These are phyloP conservation scores for Solanum chiquidenum DNA, from an alignment of 257 asterid species.

Conservation along the genomic window DNA sequence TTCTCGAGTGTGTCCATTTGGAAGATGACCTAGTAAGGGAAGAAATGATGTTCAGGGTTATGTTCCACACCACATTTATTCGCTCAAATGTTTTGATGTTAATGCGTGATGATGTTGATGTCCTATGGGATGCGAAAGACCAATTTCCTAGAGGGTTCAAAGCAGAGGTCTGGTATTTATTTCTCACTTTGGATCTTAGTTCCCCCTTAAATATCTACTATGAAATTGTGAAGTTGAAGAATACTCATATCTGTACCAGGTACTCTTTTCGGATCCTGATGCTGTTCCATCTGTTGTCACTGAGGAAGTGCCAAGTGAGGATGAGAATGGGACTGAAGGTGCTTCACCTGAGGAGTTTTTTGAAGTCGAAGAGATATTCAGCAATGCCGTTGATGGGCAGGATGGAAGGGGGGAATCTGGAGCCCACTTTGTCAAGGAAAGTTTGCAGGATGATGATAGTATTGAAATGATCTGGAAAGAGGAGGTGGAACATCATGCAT, in stretches of 20 bases:
- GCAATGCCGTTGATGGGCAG: conserved; percentile 47
- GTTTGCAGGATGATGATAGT: conserved; percentile 32
- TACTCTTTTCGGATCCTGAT: conserved; percentile 79
- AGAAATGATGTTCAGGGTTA: conserved; percentile 79
- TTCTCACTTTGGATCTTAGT: conserved; percentile 16
- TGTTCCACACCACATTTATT: conserved; percentile 92
- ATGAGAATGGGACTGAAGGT: conserved; percentile 55
- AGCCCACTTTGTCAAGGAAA: conserved; percentile 25
- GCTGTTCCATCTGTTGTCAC: conserved; percentile 44
- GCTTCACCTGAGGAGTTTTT: conserved; percentile 82
- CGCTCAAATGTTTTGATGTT: conserved; percentile 72
- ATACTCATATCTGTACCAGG: conserved; percentile 53
- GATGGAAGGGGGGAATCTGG: conserved; percentile 58
- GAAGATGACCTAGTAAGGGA: conserved; percentile 80
- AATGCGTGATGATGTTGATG: conserved; percentile 86
- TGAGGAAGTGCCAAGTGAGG: conserved; percentile 47
- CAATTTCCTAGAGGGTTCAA: conserved; percentile 71
- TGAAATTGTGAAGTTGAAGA: conserved; percentile 32
- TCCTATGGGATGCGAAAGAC: conserved; percentile 81
- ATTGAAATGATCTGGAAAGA: conserved; percentile 40
- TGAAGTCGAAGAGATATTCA: conserved; percentile 97
- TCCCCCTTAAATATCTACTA: not conserved
- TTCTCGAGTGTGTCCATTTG: conserved; percentile 87
- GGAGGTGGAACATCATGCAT: conserved; percentile 56
- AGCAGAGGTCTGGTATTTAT: conserved; percentile 64